Base-by-base conservation (phyloP, 441 rosid genomes). In the Adansonia rubrostipa region DNA sequence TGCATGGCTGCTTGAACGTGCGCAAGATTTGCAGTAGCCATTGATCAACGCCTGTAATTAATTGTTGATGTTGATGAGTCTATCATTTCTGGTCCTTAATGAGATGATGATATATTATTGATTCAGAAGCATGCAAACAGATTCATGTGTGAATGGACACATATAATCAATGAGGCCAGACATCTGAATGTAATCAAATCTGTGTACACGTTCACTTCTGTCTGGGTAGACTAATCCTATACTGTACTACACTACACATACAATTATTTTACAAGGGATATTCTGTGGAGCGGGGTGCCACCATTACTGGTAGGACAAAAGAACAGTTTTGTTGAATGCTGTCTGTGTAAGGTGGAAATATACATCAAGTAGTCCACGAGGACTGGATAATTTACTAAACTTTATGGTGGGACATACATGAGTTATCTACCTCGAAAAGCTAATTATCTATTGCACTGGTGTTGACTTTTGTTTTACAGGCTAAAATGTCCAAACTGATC, bases 261-360 rank as follows among this genome's bases (percentile, higher is more conserved):
- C 40, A 72, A 67, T 48, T 77, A 69, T 77, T 64, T 74, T 76
- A 75, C 71, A 15, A 71, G 75, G 82, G 65, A 69, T 57, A 69
- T 66, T 70, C 36, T n/a, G 6, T 76, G 68, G 44, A 78, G 56
- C 77, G 78, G 58, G 75, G 71, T 68, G 75, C 67, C 81, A 54
- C 56, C 36, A 13, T 77, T 72, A 57, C 28, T 45, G 54, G 77
- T 22, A 66, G 79, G 80, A 67, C 80, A 78, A 58, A 19, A 45
- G 3, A 50, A 80, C 67, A 45, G 72, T 63, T 70, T 10, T 20
- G 64, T 75, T 62, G 65, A 74, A 47, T 78, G 63, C 53, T 70
- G 57, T 74, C 62, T 57, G 36, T 58, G 51, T 74, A 50, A 62
- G 73, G 76, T 47, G 44, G 42, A 73, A 44, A 64, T 64, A 14